Percentiles rank a stretch among this genome's conserved stretches.
phyloP scores from a whole-genome alignment of 495 filamentous ascomycete species.

The Hypoxylon fuscum region DNA sequence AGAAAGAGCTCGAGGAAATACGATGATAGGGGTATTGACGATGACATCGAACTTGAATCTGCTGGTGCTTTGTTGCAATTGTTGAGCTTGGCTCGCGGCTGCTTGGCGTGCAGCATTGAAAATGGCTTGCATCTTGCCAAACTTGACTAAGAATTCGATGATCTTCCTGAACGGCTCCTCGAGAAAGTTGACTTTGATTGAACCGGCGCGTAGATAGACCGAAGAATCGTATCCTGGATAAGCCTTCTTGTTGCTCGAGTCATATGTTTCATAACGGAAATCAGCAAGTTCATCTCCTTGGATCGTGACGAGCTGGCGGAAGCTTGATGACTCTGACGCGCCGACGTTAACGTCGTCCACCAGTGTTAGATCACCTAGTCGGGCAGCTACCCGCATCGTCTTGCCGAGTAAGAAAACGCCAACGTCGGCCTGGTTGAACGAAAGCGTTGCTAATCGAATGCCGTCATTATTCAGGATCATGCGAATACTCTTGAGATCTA shows the following conservation, averaged over 20 bases:
- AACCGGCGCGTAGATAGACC: slow-evolving; percentile 86
- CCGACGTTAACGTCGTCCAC: slow-evolving; percentile 96
- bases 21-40: slow-evolving; percentile 92
- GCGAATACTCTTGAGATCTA: slow-evolving; percentile 89
- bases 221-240: slow-evolving; percentile 98
- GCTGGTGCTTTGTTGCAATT: slow-evolving; percentile 87
- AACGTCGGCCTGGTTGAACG: slow-evolving; percentile 88
- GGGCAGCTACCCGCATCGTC: slow-evolving; percentile 84
- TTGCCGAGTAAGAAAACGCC: slow-evolving; percentile 86
- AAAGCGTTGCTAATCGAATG: slow-evolving; percentile 90
- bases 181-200: slow-evolving; percentile 94
- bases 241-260: slow-evolving; percentile 67
- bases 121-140: slow-evolving; percentile 98
- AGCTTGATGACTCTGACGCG: slow-evolving; percentile 77
- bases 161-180: slow-evolving; percentile 99
- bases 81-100: slow-evolving; percentile 91
- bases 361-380: slow-evolving; percentile 84
- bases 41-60: slow-evolving; percentile 94
- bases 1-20: slow-evolving; percentile 82
- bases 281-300: slow-evolving; percentile 97
- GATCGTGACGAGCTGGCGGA: slow-evolving; percentile 90
- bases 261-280: slow-evolving; percentile 96
- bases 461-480: slow-evolving; percentile 99
- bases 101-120: slow-evolving; percentile 97
- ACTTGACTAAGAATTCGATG: slow-evolving; percentile 96